A percentile compares a stretch with the other conserved stretches of the same genome.
Evolutionary conservation across 2,329 filamentous ascomycete species (phyloP).

Genomic region (Botrytis medusae): DNA sequence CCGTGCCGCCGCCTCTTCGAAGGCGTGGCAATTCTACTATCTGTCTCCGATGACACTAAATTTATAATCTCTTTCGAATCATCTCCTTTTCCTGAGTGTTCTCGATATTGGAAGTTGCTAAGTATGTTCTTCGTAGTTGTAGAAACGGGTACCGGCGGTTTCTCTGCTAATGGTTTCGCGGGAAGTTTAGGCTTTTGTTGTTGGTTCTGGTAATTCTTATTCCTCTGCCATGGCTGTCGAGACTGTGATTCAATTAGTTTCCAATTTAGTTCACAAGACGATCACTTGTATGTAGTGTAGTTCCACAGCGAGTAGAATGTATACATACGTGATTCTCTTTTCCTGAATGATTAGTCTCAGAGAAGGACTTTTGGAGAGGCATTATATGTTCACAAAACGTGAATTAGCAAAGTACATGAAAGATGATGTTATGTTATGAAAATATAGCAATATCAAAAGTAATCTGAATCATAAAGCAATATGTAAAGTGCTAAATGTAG

Average conservation of each 20-base stretch:
- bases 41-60: slow-evolving; percentile 26
- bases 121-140: slow-evolving; percentile 61
- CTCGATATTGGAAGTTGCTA: slow-evolving; percentile 55
- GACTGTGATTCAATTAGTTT: slow-evolving; percentile 26
- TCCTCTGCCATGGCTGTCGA: slow-evolving; percentile 35
- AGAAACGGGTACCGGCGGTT: slow-evolving; percentile 44
- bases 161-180: slow-evolving; percentile 35
- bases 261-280: background rate
- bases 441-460: background rate
- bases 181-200: slow-evolving; percentile 23
- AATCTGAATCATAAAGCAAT: background rate
- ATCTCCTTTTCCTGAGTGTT: slow-evolving; percentile 30
- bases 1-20: slow-evolving; percentile 3
- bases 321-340: slow-evolving; percentile 33
- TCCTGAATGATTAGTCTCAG: slow-evolving; percentile 39
- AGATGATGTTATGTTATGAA: background rate
- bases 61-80: slow-evolving; percentile 30
- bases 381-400: slow-evolving; percentile 29
- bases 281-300: background rate
- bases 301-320: background rate
- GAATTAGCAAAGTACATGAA: slow-evolving; percentile 3
- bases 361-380: slow-evolving; percentile 42
- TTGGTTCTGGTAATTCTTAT: slow-evolving; percentile 37
- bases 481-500: background rate
- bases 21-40: slow-evolving; percentile 34